Evolutionary conservation across 1,284 basidiomycete genomes (phyloP), one percentile per base, ranked within the genome.

Genomic region (Trametes hirsuta): DNA sequence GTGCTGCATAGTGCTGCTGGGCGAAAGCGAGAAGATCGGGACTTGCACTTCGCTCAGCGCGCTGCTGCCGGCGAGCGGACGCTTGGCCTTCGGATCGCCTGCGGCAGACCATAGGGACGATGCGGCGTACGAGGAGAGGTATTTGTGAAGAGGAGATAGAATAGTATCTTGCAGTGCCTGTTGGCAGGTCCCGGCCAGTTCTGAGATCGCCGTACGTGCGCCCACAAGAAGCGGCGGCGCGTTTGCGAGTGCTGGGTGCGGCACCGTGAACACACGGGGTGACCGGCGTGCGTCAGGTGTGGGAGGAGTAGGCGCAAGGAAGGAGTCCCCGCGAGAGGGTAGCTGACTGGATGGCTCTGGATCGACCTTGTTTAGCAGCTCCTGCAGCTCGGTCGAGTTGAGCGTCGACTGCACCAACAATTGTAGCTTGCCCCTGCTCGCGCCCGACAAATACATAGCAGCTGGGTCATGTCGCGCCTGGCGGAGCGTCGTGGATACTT

Each of bases 21-120:
- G 95, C 11, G 92, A 94, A 14, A 96, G 82, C 1, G 95, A 97
- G 76, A 99, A 99, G 4, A 86, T 93, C 2, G 97, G 97, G n/a
- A 98, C 86, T 40, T 85, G 81, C 25, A 95, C 81, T 59, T 94
- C 91, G 72, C 82, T 84, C 36, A 77, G 69, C 44, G 76, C 74
- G 55, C 70, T 69, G 65, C 72, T 74, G 61, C 79, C 66, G 34
- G 73, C 69, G 21, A 71, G 65, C 0, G 50, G 53, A 6, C 69
- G 74, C 41, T 73, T 76, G 6, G 77, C 70, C 57, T 78, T 82
- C 4, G 79, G 74, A 41, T 85, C 82, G 40, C 76, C 78, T 1
- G 77, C 66, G 2, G 79, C 78, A 4, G 82, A 77, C 95, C 95
- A 98, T 12, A 86, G 73, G 0, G 91, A 68, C 0, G 89, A 80